Percentiles rank a stretch among this genome's conserved stretches.
These are phyloP conservation scores for Lactarius quietus DNA, from an alignment of 768 basidiomycete species.

Conservation along the genomic window DNA sequence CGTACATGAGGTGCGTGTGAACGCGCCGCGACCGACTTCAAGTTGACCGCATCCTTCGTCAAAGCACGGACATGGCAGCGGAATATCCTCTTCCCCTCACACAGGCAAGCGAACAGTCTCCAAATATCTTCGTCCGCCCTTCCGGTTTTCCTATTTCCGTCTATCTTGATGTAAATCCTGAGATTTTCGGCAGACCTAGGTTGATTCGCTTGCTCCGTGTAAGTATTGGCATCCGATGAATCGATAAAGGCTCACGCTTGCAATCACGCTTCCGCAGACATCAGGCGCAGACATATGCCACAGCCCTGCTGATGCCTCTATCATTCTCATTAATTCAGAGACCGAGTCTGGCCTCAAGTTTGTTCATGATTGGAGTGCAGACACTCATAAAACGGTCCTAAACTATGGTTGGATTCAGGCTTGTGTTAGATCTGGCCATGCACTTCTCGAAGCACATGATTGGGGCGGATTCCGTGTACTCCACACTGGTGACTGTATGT, in stretches of 20 bases:
- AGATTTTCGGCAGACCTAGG: conserved; percentile 46
- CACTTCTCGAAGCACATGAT: conserved; percentile 45
- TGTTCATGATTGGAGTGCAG: conserved; percentile 55
- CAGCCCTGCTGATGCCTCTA: conserved; percentile 48
- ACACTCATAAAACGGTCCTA: conserved; percentile 47
- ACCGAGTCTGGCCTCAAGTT: conserved; percentile 52
- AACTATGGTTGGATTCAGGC: conserved; percentile 50
- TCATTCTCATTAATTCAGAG: conserved; percentile 57
- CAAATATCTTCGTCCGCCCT: conserved; percentile 38
- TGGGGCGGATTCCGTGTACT: conserved; percentile 43
- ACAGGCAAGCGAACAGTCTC: conserved; percentile 12
- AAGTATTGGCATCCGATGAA: conserved; percentile 1
- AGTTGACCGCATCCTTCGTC: not conserved
- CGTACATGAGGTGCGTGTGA: not conserved
- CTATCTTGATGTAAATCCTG: conserved; percentile 53
- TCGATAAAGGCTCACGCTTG: not conserved
- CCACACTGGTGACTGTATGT: conserved; percentile 27
- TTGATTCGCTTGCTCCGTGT: conserved; percentile 40
- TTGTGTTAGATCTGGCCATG: conserved; percentile 42
- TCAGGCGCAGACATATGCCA: conserved; percentile 52
- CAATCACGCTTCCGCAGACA: conserved; percentile 36
- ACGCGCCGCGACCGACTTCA: not conserved
- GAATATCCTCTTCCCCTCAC: conserved; percentile 6
- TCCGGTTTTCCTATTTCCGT: conserved; percentile 45
- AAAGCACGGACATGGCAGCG: not conserved